phyloP scores from a whole-genome alignment of 257 asterid genomes.

The Solanum neorickii region DNA sequence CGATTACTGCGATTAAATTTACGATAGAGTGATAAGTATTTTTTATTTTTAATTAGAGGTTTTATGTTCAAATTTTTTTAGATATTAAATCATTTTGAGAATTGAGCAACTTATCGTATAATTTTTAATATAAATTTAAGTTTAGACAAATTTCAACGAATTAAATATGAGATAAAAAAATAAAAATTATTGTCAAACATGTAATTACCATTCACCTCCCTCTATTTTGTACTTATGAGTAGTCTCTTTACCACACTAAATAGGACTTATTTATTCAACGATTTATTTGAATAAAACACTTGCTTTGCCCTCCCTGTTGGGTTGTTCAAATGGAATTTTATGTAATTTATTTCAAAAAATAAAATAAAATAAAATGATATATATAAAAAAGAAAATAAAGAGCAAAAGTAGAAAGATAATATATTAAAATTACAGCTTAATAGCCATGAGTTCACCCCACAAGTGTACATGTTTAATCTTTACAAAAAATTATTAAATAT shows the following conservation, averaged over 20 bases:
- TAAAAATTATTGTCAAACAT: neutral
- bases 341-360: neutral
- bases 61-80: fast-evolving
- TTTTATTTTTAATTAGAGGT: neutral
- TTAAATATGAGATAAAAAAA: neutral
- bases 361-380: neutral
- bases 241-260: neutral
- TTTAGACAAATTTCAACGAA: too few relatives aligned
- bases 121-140: too few relatives aligned
- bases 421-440: neutral
- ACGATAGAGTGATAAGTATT: neutral
- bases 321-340: neutral
- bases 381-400: neutral
- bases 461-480: neutral
- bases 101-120: fast-evolving
- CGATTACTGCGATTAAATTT: fast-evolving
- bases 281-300: neutral
- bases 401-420: neutral
- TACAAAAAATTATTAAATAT: neutral
- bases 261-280: neutral
- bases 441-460: neutral
- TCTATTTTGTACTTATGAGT: neutral
- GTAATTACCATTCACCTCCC: neutral
- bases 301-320: neutral
- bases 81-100: neutral